Base-by-base conservation (phyloP, 2,329 filamentous ascomycete species). In the Microsporum canis region DNA sequence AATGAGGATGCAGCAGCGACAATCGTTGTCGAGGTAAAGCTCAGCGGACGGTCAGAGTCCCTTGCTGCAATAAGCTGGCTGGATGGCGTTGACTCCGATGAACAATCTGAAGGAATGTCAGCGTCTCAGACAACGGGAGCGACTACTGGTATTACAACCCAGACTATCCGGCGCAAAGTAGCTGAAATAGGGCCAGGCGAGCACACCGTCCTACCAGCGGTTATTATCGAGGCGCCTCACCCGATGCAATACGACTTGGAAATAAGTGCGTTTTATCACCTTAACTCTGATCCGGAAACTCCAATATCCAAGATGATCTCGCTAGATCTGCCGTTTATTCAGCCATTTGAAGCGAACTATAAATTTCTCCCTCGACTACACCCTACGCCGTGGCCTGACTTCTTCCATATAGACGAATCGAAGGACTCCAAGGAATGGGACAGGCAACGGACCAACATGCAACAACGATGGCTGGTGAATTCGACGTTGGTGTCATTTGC, bases 341-440 rank as follows among this genome's bases (percentile, higher is more conserved):
- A 85, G 57, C 90, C 92, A 0, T 97, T 99, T 68, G 91, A 96
- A 74, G 89, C 91, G 14, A 94, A 88, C 68, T 96, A 95, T 72
- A 89, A 95, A 64, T 84, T 97, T 64, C 80, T 86, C 10, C 91
- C 94, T 8, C 83, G 88, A 7, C 78, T 96, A 2, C 88, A 96
- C 71, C 73, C 81, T 0, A 86, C 88, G 57, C 79, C 84, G 1
- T 99, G 94, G 92, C 91, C 94, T 0, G 91, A 87, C 71, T 85
- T 95, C 67, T 99, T 97, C 72, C 80, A 85, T 59, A 80, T 84
- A 38, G 72, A 76, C 10, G 68, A 72, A 8, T 61, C 74, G 14
- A 67, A 71, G 2, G 69, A 70, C 3, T 64, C 69, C 23, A 65
- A 67, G 34, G 60, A 65, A 23, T 62, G 29, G 3, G 63, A 64